Base-by-base conservation (phyloP, 306 rosid species). In the Vigna unguiculata region DNA sequence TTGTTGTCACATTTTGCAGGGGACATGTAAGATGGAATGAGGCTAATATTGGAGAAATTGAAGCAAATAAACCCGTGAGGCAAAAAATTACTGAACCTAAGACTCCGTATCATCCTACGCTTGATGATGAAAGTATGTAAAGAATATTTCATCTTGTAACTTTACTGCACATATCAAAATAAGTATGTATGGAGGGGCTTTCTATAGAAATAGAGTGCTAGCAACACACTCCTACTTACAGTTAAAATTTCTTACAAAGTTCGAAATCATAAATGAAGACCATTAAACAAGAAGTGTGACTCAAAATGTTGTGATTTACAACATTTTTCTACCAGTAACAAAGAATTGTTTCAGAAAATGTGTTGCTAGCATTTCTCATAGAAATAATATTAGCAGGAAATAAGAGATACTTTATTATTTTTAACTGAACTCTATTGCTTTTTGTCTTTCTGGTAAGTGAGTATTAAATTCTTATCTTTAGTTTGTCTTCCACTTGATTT, bases 61-160 rank as follows among this genome's bases (percentile, higher is more conserved):
- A 87, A 75, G 80, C 82, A 82, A 77, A 58, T 30, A 84, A 85
- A 53, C 91, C 91, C 1, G 78, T 77, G 78, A 77, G 88, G 85
- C 83, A 84, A 78, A 87, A 87, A 75, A 87, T 87, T 54, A 78
- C 82, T 15, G 91, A 87, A 80, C 88, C 91, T 11, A 87, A 87
- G 85, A 87, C 91, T 54, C 88, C 88, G 0, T 87, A 73, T 80
- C 91, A 82, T 65, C 87, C 83, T 43, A 82, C 80, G 85, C 17
- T 82, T 54, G 85, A 77, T 30, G 87, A 85, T 12, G 83, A 85
- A 55, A 72, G 91, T 84, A 85, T 51, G 87, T 66, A 62, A 13
- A 46, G 45, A 77, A 63, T 47, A 51, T 84, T 81, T 71, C 72
- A 32, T 71, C 46, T 62, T 79, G 43, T 36, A 43, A 61, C 38